Conservation (phyloP, 2,329 filamentous ascomycete species). For the Pseudopithomyces chartarum region DNA sequence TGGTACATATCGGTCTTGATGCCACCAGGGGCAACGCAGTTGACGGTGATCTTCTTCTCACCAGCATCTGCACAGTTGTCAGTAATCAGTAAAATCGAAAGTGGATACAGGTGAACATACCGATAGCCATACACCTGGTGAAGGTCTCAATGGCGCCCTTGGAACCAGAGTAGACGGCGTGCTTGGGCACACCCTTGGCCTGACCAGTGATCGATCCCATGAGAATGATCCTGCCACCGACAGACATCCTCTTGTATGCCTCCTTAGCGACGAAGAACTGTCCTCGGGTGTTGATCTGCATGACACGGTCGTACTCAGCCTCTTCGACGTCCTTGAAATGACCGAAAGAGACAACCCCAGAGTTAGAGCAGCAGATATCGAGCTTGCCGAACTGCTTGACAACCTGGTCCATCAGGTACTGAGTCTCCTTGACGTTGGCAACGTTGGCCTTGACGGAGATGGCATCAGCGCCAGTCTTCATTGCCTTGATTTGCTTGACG, state of each 20-base stretch:
- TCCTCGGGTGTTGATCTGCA: slow-evolving; percentile 65
- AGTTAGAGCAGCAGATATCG: slow-evolving; percentile 74
- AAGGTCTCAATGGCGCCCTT: slow-evolving; percentile 62
- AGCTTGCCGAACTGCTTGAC: slow-evolving; percentile 68
- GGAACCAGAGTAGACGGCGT: slow-evolving; percentile 59
- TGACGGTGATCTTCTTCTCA: slow-evolving; percentile 62
- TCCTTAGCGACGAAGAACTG: slow-evolving; percentile 67
- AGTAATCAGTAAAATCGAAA: slow-evolving; percentile 7
- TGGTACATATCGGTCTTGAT: slow-evolving; percentile 66
- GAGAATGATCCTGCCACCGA: slow-evolving; percentile 58
- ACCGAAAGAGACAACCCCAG: slow-evolving; percentile 61
- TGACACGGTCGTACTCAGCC: slow-evolving; percentile 63
- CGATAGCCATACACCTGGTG: slow-evolving; percentile 59
- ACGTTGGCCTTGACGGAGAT: slow-evolving; percentile 72
- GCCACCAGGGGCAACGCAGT: slow-evolving; percentile 64
- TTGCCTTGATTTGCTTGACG: slow-evolving; percentile 67
- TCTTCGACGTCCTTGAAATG: slow-evolving; percentile 60
- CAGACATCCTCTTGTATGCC: slow-evolving; percentile 59
- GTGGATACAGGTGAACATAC: slow-evolving; percentile 24
- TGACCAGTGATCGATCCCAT: slow-evolving; percentile 63
- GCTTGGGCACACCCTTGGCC: slow-evolving; percentile 60
- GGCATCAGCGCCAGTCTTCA: slow-evolving; percentile 64
- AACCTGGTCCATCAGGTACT: slow-evolving; percentile 66
- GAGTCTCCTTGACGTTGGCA: slow-evolving; percentile 66
- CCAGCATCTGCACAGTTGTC: slow-evolving; percentile 48